Percentiles rank a stretch among this genome's conserved stretches.
Conservation (phyloP, 73 alveolate species). For the Halteria grandinella region DNA sequence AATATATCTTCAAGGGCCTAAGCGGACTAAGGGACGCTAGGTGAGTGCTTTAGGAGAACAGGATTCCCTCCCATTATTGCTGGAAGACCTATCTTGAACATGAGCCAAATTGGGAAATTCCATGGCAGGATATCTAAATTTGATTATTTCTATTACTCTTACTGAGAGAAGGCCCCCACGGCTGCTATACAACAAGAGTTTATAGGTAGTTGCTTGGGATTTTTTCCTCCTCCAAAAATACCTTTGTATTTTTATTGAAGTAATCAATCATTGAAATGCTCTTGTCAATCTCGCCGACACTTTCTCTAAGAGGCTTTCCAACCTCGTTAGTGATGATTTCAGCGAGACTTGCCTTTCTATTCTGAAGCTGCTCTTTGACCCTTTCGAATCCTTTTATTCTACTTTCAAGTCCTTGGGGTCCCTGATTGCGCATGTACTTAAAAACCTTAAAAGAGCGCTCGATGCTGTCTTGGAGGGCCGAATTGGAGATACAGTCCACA, state of each 20-base stretch:
- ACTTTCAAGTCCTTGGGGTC: slow-evolving; percentile 35
- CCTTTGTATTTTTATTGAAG: slow-evolving; percentile 61
- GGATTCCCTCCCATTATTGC: slow-evolving; percentile 79
- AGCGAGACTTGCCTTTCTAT: slow-evolving; percentile 63
- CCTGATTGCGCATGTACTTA: slow-evolving; percentile 31
- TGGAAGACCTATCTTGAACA: slow-evolving; percentile 76
- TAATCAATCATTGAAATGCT: slow-evolving; percentile 62
- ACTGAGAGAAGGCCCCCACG: slow-evolving; percentile 74
- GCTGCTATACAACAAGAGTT: slow-evolving; percentile 65
- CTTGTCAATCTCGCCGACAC: slow-evolving; percentile 76
- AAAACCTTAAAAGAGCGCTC: slow-evolving; percentile 49
- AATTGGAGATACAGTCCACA: slow-evolving; percentile 36
- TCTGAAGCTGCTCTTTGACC: slow-evolving; percentile 31
- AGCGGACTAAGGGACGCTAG: slow-evolving; percentile 70
- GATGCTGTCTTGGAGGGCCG: slow-evolving; percentile 9
- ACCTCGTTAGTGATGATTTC: slow-evolving; percentile 74
- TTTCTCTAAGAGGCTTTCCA: slow-evolving; percentile 83
- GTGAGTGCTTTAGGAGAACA: slow-evolving; percentile 76
- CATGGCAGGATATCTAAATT: slow-evolving; percentile 75
- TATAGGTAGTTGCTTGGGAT: slow-evolving; percentile 67
- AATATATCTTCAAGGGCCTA: slow-evolving; percentile 61
- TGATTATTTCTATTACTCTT: background rate
- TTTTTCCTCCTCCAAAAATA: slow-evolving; percentile 38
- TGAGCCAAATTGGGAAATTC: slow-evolving; percentile 88
- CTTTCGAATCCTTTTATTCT: slow-evolving; percentile 50